A percentile compares a stretch with the other conserved stretches of the same genome.
phyloP scores from a whole-genome alignment of 768 basidiomycete genomes.

The Auricularia sp. region DNA sequence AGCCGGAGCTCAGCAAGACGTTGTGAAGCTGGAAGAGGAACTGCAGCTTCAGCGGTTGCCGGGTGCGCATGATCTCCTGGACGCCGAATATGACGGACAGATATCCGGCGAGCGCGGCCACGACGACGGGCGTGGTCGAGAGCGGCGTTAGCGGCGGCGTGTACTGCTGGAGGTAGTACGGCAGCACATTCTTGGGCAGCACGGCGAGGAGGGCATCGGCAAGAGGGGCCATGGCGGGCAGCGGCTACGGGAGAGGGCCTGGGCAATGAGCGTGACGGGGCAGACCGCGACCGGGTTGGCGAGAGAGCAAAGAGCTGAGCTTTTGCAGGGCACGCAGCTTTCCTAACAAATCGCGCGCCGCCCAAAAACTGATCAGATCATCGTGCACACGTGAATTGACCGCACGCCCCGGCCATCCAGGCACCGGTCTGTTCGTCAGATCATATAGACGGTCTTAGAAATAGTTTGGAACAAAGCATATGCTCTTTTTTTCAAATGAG shows the following conservation, averaged over 20 bases:
- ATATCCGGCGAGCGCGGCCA: conserved; percentile 64
- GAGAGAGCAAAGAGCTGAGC: background rate
- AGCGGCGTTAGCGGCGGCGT: conserved; percentile 69
- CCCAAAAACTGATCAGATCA: too few species aligned
- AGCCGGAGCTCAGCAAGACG: conserved; percentile 74
- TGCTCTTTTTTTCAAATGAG: too few species aligned
- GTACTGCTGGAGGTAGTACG: conserved; percentile 45
- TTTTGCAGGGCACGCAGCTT: background rate
- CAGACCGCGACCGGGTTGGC: background rate
- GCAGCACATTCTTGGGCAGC: conserved; percentile 39
- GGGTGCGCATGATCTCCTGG: conserved; percentile 73
- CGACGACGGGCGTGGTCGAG: conserved; percentile 64
- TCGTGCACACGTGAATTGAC: too few species aligned
- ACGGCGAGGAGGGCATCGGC: conserved; percentile 59
- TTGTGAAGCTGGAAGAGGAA: conserved; percentile 86
- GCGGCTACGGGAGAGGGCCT: background rate
- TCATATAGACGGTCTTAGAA: too few species aligned
- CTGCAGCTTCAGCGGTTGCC: conserved; percentile 64
- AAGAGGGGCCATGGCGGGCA: conserved; percentile 52
- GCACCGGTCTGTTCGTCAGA: too few species aligned
- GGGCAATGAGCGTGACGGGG: conserved; percentile 1
- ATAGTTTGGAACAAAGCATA: too few species aligned
- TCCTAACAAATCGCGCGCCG: background rate
- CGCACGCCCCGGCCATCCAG: too few species aligned
- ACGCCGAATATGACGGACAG: conserved; percentile 82